Evolutionary conservation across 495 filamentous ascomycete genomes (phyloP).

Genomic region (Penicillium paradoxum): DNA sequence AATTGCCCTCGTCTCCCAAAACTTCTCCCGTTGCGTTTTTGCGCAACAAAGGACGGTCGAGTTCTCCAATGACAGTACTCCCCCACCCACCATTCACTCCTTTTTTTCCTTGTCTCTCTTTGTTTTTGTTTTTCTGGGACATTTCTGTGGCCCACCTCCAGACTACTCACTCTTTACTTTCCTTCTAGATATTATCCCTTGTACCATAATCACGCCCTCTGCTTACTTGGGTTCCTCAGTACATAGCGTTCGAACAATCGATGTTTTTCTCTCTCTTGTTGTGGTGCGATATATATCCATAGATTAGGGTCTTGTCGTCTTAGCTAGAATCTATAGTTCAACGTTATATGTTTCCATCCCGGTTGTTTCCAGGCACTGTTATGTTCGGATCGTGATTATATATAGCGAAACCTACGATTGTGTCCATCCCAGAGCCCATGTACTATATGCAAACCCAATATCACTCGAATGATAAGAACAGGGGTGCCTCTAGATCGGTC

Average conservation of each 20-base stretch:
- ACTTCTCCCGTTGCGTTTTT: neutral
- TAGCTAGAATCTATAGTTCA: no score
- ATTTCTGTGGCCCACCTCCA: neutral
- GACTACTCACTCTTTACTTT: neutral
- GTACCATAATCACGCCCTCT: conserved; percentile 7
- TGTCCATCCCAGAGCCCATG: no score
- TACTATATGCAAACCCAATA: no score
- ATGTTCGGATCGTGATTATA: no score
- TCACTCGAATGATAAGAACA: no score
- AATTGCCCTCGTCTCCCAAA: neutral
- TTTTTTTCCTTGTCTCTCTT: neutral
- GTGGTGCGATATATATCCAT: no score
- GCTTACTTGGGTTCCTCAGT: conserved; percentile 1
- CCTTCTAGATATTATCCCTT: conserved; percentile 4
- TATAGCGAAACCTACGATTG: no score
- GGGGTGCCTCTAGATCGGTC: no score
- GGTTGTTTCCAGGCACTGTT: no score
- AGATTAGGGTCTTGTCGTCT: no score
- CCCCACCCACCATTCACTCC: neutral
- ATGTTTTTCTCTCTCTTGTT: neutral
- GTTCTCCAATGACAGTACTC: neutral
- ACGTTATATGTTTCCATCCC: no score
- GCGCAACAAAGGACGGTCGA: neutral
- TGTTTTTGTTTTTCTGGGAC: neutral
- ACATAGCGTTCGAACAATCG: conserved; percentile 1